phyloP scores from a whole-genome alignment of 441 rosid species.

The Eruca vesicaria region DNA sequence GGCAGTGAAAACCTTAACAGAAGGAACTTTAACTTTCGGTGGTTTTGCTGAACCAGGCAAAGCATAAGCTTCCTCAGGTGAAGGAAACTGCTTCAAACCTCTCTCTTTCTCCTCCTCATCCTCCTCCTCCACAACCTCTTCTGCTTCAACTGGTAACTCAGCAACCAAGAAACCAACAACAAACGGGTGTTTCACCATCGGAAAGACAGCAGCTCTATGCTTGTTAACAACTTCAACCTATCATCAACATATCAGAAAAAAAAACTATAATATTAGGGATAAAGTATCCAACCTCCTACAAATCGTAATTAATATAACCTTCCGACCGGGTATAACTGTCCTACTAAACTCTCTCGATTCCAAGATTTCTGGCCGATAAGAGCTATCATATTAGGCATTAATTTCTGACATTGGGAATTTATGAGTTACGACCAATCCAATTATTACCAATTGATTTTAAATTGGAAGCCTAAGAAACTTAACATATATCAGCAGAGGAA shows the following conservation, averaged over 20 bases:
- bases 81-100: constrained; percentile 37
- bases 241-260: constrained; percentile 10
- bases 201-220: constrained; percentile 77
- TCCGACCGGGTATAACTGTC: too few species aligned
- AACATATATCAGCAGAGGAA: not conserved
- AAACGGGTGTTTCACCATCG: constrained; percentile 90
- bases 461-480: too few species aligned
- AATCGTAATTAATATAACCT: too few species aligned
- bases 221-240: constrained; percentile 66
- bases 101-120: constrained; percentile 14
- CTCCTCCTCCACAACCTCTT: constrained; percentile 11
- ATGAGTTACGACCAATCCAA: too few species aligned
- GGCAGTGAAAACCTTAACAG: constrained; percentile 43
- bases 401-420: too few species aligned
- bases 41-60: constrained; percentile 42
- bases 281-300: too few species aligned
- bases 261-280: too few species aligned
- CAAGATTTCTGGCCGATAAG: too few species aligned
- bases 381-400: too few species aligned
- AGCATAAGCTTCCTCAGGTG: constrained; percentile 58
- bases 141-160: constrained; percentile 54
- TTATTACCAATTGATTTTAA: too few species aligned
- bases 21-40: constrained; percentile 40
- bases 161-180: constrained; percentile 93
- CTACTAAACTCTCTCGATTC: too few species aligned